These are phyloP conservation scores for Salix viminalis DNA, from an alignment of 345 rosid genomes.

Conservation along the genomic window DNA sequence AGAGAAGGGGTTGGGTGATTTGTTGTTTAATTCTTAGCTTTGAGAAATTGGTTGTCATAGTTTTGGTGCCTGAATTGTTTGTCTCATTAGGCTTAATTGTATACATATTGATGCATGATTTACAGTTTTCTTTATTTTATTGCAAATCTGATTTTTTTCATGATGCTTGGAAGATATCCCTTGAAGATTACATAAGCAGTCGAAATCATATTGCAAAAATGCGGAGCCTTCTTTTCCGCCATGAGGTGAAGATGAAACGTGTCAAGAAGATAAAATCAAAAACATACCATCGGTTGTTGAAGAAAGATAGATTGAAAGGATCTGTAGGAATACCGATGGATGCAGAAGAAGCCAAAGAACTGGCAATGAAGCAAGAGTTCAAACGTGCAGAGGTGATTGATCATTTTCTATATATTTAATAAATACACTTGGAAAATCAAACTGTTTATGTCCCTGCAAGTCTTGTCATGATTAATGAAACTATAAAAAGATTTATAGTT, in stretches of 20 bases:
- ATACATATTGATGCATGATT: background rate
- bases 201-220: constrained; percentile 68
- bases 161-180: constrained; percentile 53
- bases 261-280: constrained; percentile 88
- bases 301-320: constrained; percentile 57
- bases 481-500: background rate
- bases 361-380: constrained; percentile 66
- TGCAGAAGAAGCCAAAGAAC: constrained; percentile 82
- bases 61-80: background rate
- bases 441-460: background rate
- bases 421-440: background rate
- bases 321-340: constrained; percentile 52
- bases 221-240: constrained; percentile 85
- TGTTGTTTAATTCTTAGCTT: background rate
- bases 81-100: background rate
- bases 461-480: background rate
- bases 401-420: background rate
- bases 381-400: constrained; percentile 74
- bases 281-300: constrained; percentile 69
- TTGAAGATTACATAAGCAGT: constrained; percentile 61
- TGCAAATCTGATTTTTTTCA: constrained; percentile 1
- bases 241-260: constrained; percentile 77
- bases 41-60: background rate
- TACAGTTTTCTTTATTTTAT: background rate
- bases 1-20: background rate